Base-by-base conservation (phyloP, 2,329 filamentous ascomycete species). In the Oidium heveae region DNA sequence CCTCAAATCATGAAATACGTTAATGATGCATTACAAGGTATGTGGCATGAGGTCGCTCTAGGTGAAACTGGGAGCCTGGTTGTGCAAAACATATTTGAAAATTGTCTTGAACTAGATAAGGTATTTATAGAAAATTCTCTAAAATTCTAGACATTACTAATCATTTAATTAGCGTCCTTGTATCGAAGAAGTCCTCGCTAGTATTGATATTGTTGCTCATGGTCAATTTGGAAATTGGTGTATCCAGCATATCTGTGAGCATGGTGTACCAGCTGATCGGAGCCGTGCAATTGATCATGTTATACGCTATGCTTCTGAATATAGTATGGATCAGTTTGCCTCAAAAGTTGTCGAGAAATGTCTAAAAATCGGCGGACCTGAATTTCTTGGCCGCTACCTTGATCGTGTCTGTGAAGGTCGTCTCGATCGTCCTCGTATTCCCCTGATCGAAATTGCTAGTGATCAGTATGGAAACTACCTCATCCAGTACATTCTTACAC, bases 151-250 rank as follows among this genome's bases (percentile, higher is more conserved):
- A 16, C 22, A 36, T 18, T 53, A 32, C 60, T 65, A 58, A 64
- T 34, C 59, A 53, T 52, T 34, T 55, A 58, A n/a, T 9, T 61
- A 94, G 88, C 87, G 93, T 57, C 88, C 88, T 49, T 95, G 91
- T 65, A 94, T 98, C 64, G 88, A 94, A 67, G 91, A 98, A 68
- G 91, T 98, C 41, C 77, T 98, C 55, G 78, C 77, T 57, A 95
- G 91, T 66, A 94, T 98, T 62, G 87, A 98, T 68, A 84, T 94
- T 58, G 87, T 98, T 63, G 85, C 91, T 56, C 89, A 95, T 66
- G 91, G 91, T 28, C 91, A 98, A 66, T 98, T 98, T 65, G 91
- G 91, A 55, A 98, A 98, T 67, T 98, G 91, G 91, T 98, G 91
- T 71, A 96, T 98, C 63, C 91, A 98, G 70, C 91, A 98, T 69